These are phyloP conservation scores for Sutorius australiensis DNA, from an alignment of 768 basidiomycete species.

Conservation along the genomic window DNA sequence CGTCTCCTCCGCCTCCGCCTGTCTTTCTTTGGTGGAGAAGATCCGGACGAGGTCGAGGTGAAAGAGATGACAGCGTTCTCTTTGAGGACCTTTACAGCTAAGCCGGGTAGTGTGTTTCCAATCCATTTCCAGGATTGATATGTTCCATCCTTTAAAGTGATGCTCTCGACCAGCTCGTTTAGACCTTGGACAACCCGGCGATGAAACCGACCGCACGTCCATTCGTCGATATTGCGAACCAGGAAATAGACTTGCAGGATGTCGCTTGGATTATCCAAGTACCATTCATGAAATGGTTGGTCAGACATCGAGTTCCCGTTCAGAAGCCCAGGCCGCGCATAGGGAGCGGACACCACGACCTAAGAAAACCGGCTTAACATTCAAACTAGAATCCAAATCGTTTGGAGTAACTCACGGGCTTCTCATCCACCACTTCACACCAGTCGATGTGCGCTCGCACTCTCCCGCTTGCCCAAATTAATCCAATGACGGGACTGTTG, in stretches of 20 bases:
- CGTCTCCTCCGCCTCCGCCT: constrained; percentile 29
- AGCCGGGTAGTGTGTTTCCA: constrained; percentile 29
- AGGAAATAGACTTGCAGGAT: constrained; percentile 50
- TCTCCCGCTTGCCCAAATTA: constrained; percentile 50
- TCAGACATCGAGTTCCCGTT: constrained; percentile 11
- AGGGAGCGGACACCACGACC: constrained; percentile 50
- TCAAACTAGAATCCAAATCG: neutral
- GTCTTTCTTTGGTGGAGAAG: constrained; percentile 29
- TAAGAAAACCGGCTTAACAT: constrained; percentile 18
- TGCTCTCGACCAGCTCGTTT: constrained; percentile 32
- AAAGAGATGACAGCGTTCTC: constrained; percentile 35
- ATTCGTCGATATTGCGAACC: constrained; percentile 50
- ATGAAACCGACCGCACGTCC: constrained; percentile 45
- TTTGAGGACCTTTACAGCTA: constrained; percentile 25
- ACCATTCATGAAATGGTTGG: constrained; percentile 46
- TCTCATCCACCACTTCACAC: constrained; percentile 36
- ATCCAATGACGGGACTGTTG: constrained; percentile 46
- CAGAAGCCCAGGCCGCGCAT: constrained; percentile 24
- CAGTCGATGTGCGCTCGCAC: constrained; percentile 57
- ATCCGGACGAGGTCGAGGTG: constrained; percentile 26
- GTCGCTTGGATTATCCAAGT: constrained; percentile 40
- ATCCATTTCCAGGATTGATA: constrained; percentile 50
- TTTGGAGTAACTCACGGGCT: constrained; percentile 31
- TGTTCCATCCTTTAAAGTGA: constrained; percentile 29
- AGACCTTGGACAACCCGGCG: constrained; percentile 39